These are phyloP conservation scores for Lepiota subincarnata DNA, from an alignment of 768 basidiomycete species.

Conservation along the genomic window DNA sequence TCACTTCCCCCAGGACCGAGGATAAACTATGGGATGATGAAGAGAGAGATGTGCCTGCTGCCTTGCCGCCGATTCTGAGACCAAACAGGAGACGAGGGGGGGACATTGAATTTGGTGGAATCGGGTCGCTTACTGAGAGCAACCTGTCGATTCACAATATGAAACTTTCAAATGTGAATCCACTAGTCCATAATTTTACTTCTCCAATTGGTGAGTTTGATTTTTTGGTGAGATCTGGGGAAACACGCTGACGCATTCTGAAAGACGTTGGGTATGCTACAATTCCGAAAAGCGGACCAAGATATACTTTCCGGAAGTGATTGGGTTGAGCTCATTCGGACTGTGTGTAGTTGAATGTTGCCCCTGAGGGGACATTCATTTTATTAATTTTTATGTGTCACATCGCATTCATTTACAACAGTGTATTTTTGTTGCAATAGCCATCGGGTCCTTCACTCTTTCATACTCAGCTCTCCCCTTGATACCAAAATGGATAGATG, in stretches of 20 bases:
- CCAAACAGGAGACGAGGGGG: constrained; percentile 40
- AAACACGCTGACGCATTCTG: constrained; percentile 3
- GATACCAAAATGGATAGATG: no score
- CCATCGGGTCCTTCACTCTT: no score
- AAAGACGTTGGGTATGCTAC: constrained; percentile 25
- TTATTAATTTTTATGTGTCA: not conserved
- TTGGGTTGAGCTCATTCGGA: no score
- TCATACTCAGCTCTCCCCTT: no score
- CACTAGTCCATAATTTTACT: constrained; percentile 59
- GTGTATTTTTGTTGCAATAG: not conserved
- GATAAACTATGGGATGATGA: constrained; percentile 25
- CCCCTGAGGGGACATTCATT: no score
- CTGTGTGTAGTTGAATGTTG: no score
- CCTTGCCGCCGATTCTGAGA: constrained; percentile 29
- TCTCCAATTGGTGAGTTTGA: constrained; percentile 60
- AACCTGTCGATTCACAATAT: constrained; percentile 42
- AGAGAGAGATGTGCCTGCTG: constrained; percentile 23
- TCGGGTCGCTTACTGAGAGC: constrained; percentile 34
- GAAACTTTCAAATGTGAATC: constrained; percentile 35
- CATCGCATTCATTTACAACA: not conserved
- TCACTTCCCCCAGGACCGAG: not conserved
- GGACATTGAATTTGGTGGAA: constrained; percentile 34
- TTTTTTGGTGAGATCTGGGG: not conserved
- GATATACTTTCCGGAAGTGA: constrained; percentile 19
- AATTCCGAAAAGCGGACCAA: constrained; percentile 13